Conservation (phyloP, 148 eudicot genomes). For the Pouteria glomerata region DNA sequence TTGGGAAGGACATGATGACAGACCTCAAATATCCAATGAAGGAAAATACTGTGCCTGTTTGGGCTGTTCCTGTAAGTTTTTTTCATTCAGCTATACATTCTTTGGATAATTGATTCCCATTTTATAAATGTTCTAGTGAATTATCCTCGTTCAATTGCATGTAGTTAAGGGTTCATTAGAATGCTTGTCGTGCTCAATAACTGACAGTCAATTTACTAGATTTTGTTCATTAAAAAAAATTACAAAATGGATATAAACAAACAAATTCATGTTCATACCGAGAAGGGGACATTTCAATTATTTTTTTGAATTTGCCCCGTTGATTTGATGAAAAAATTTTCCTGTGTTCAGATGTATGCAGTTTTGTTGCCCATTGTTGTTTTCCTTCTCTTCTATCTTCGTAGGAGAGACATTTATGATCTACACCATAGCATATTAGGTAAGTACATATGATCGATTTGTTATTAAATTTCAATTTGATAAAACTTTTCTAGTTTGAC, state of each 20-base stretch:
- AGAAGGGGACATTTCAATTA: not conserved
- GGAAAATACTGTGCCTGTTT: slow-evolving; percentile 61
- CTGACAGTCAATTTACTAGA: not conserved
- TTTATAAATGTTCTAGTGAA: too few relatives aligned
- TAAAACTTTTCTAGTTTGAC: not conserved
- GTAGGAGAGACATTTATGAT: slow-evolving; percentile 66
- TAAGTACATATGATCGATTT: slow-evolving; percentile 12
- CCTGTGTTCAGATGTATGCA: slow-evolving; percentile 44
- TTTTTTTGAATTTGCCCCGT: not conserved
- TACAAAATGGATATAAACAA: not conserved
- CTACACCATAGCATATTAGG: slow-evolving; percentile 74
- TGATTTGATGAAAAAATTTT: not conserved
- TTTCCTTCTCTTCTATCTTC: slow-evolving; percentile 44
- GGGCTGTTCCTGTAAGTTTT: slow-evolving; percentile 74
- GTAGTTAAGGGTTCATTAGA: too few relatives aligned
- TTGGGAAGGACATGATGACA: slow-evolving; percentile 76
- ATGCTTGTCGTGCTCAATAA: too few relatives aligned
- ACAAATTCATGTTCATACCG: not conserved
- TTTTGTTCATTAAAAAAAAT: not conserved
- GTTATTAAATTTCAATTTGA: not conserved
- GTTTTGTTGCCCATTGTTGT: slow-evolving; percentile 55
- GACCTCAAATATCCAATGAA: slow-evolving; percentile 70
- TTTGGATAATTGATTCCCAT: not conserved
- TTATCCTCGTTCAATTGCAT: too few relatives aligned
- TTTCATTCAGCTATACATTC: not conserved